Evolutionary conservation across 495 filamentous ascomycete species (phyloP), one percentile per base, ranked within the genome.

Genomic region (Hapsidospora chrysogenum): DNA sequence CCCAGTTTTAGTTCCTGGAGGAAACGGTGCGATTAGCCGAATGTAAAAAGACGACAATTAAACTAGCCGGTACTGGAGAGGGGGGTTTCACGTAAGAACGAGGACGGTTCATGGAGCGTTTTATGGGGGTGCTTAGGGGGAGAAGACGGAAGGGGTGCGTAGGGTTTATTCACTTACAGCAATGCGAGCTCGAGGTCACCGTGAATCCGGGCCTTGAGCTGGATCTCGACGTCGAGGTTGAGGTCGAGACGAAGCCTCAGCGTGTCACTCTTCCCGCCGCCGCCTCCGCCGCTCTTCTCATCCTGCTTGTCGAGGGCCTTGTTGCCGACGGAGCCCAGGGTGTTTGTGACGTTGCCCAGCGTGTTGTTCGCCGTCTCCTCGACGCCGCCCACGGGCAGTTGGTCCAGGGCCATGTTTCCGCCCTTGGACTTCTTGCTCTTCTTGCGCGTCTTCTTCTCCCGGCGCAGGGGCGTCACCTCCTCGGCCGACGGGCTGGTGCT

Each of bases 161-260:
- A 39, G 17, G 22, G 20, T 3, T 10, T 16, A 11, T 26, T 11
- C 16, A 57, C 79, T 65, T 61, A 87, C 84, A 94, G 66, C 47
- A 94, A 66, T 38, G 78, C 80, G 40, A 94, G 51, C 23, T 79
- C 82, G 41, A 92, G 60, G 65, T 92, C 85, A 54, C 85, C 83
- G 46, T 87, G 80, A 54, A 94, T 87, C 63, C 82, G 86, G 16
- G 85, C 85, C 68, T 92, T 92, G 20, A 94, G 66, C 39, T 85
- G 78, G 28, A 94, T 76, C 63, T 92, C 80, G 45, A 92, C 72
- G 48, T 94, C 85, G 34, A 94, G 58, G 52, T 92, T 92, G 32
- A 92, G 54, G 49, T 92, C 84, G 37, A 94, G 56, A 35, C 85
- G 60, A 48, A 94, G 49, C 38, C 75, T 56, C 37, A 94, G 50